Evolutionary conservation across 306 rosid species (phyloP).

Genomic region (Fragaria nilgerrensis): DNA sequence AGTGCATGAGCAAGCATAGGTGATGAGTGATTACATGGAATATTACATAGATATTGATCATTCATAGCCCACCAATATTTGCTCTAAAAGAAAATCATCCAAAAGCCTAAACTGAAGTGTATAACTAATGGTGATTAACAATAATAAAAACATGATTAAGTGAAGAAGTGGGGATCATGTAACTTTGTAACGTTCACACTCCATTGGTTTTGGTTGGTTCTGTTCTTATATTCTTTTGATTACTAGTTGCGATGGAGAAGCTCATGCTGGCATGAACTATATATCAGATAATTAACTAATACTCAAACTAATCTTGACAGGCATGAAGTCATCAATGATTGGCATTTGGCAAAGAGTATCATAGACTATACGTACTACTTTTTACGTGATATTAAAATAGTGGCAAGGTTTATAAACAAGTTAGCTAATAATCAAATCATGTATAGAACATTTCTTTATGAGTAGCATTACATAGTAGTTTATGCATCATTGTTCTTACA

Average conservation of each 20-base stretch:
- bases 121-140: neutral
- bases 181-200: neutral
- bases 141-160: neutral
- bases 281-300: neutral
- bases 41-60: neutral
- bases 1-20: neutral
- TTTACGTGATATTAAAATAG: neutral
- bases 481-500: neutral
- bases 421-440: neutral
- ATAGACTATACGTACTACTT: neutral
- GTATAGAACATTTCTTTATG: neutral
- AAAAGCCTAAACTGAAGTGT: neutral
- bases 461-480: neutral
- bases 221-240: neutral
- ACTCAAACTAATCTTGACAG: neutral
- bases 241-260: neutral
- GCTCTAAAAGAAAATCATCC: neutral
- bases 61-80: neutral
- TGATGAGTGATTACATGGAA: neutral
- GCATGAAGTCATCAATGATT: constrained; percentile 4
- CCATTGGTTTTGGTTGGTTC: neutral
- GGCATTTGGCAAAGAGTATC: neutral
- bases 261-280: neutral
- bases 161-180: neutral
- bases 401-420: neutral